Conservation (phyloP, 495 filamentous ascomycete genomes). For the Peziza echinospora region DNA sequence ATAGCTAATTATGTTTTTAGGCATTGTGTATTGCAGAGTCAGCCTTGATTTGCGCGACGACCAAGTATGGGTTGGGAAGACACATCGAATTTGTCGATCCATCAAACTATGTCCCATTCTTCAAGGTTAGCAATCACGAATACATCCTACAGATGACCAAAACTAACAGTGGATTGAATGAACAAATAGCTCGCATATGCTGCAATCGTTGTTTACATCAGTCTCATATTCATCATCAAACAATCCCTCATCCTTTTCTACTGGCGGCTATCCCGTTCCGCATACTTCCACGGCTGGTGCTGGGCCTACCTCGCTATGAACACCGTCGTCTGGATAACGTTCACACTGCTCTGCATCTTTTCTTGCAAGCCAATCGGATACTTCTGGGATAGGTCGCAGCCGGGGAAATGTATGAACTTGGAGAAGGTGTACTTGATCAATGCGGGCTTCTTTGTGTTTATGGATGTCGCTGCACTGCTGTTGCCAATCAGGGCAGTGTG, state of each 20-base stretch:
- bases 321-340: neutral
- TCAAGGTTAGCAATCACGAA: neutral
- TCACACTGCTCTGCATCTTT: neutral
- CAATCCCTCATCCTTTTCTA: conserved; percentile 1
- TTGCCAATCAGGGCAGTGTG: neutral
- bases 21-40: neutral
- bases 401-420: neutral
- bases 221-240: neutral
- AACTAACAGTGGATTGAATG: neutral
- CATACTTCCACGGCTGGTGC: neutral
- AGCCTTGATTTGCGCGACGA: neutral
- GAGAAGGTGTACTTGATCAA: neutral
- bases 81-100: neutral
- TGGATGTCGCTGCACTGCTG: neutral
- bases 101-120: neutral
- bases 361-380: neutral
- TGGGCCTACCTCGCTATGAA: neutral
- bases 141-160: neutral
- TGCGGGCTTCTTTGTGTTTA: neutral
- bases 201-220: neutral
- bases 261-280: neutral
- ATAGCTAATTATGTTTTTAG: neutral
- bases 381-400: neutral
- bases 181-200: neutral
- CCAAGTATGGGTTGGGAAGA: neutral